These are phyloP conservation scores for Sabuloglossum arenarium DNA, from an alignment of 495 filamentous ascomycete species.

Conservation along the genomic window DNA sequence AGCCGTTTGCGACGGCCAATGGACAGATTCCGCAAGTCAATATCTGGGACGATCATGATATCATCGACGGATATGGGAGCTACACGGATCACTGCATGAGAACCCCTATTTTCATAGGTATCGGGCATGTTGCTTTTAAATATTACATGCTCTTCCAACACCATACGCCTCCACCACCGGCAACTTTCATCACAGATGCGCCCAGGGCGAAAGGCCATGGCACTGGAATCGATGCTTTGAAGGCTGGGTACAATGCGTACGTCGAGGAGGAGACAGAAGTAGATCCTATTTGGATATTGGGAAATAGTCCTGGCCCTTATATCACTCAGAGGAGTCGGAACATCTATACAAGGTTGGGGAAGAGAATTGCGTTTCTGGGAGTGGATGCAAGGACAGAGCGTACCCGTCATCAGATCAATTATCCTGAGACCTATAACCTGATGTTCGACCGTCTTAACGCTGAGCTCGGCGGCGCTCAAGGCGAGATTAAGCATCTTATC, in stretches of 20 bases:
- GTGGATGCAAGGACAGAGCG: conserved; percentile 85
- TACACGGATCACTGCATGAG: conserved; percentile 85
- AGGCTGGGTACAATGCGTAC: background rate
- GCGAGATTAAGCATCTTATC: conserved; percentile 50
- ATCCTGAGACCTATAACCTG: conserved; percentile 47
- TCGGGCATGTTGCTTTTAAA: conserved; percentile 86
- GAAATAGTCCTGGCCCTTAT: conserved; percentile 64
- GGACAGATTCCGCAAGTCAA: conserved; percentile 97
- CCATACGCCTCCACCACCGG: conserved; percentile 64
- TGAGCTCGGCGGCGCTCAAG: conserved; percentile 48
- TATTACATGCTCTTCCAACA: conserved; percentile 98
- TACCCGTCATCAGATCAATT: conserved; percentile 21
- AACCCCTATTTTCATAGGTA: conserved; percentile 70
- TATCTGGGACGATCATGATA: conserved; percentile 95
- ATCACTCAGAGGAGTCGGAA: conserved; percentile 72
- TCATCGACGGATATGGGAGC: conserved; percentile 90
- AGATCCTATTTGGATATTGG: conserved; percentile 84
- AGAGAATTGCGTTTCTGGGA: conserved; percentile 59
- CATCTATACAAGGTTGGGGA: conserved; percentile 66
- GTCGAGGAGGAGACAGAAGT: conserved; percentile 21
- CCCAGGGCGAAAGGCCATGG: background rate
- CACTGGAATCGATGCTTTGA: background rate
- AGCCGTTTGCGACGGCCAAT: conserved; percentile 76
- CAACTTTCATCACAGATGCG: conserved; percentile 20
- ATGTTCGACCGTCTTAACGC: conserved; percentile 65